Percentiles rank a stretch among this genome's conserved stretches.
phyloP scores from a whole-genome alignment of 73 alveolate species.

The Durusdinium trenchii region DNA sequence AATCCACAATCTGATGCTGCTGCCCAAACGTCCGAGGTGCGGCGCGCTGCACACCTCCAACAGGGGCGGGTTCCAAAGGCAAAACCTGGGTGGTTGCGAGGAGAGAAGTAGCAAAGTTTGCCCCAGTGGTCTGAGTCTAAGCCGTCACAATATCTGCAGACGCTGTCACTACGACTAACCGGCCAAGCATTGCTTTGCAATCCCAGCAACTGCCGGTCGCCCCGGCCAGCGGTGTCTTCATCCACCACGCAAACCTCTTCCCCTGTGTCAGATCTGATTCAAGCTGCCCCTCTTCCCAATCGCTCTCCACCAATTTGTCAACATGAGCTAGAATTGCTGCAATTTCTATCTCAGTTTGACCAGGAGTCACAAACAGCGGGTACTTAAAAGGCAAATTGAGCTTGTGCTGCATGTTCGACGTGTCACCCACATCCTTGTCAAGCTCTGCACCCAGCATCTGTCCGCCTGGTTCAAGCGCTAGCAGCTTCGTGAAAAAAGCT shows the following conservation, averaged over 20 bases:
- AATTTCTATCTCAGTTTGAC: not conserved
- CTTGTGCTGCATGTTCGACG: too few species aligned
- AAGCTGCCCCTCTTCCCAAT: too few species aligned
- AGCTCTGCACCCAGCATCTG: not conserved
- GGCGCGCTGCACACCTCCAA: constrained; percentile 48
- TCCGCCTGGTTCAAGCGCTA: constrained; percentile 48
- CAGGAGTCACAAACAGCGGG: not conserved
- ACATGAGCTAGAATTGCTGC: not conserved
- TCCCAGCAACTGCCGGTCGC: constrained; percentile 54
- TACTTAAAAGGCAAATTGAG: too few species aligned
- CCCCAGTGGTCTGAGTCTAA: too few species aligned
- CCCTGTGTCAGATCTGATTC: not conserved
- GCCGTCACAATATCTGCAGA: too few species aligned
- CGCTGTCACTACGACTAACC: not conserved
- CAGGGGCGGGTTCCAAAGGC: constrained; percentile 94
- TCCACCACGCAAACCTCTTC: constrained; percentile 81
- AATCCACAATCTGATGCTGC: too few species aligned
- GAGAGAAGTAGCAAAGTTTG: too few species aligned
- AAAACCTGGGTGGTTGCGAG: constrained; percentile 37
- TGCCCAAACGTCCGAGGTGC: too few species aligned
- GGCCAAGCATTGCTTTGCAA: not conserved
- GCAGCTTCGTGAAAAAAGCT: constrained; percentile 41
- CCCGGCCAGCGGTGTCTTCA: constrained; percentile 93
- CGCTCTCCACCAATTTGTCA: too few species aligned
- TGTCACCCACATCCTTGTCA: too few species aligned